Evolutionary conservation across 2,329 filamentous ascomycete species (phyloP).

Genomic region (Claviceps purpurea): DNA sequence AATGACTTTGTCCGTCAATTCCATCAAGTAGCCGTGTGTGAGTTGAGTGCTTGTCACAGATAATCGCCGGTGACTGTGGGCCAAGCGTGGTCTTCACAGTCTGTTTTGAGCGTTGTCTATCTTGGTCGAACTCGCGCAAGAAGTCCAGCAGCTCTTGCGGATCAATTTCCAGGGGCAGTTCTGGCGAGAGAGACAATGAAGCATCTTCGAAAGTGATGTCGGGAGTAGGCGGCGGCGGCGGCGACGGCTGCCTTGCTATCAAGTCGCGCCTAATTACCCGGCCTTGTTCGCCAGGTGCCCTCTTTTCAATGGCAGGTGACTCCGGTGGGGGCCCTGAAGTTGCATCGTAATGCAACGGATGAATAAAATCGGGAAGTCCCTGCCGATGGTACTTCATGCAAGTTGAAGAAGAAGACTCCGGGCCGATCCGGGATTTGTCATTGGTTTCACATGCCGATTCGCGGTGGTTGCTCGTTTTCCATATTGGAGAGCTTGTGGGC

Average conservation of each 20-base stretch:
- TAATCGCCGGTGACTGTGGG: not conserved
- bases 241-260: not conserved
- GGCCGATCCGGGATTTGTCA: not conserved
- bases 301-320: not conserved
- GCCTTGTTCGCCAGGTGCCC: not conserved
- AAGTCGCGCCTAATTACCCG: conserved; percentile 1
- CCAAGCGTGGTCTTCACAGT: not conserved
- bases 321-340: not conserved
- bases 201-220: not conserved
- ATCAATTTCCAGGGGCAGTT: not conserved
- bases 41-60: not conserved
- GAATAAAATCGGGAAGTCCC: not conserved
- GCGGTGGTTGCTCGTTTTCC: not conserved
- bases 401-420: not conserved
- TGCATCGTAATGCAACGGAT: not conserved
- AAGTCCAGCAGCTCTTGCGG: conserved; percentile 6
- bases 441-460: not conserved
- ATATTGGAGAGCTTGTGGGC: not conserved
- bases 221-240: not conserved
- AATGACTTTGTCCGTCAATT: not conserved
- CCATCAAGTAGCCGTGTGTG: not conserved
- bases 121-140: conserved; percentile 2
- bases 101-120: not conserved
- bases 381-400: not conserved
- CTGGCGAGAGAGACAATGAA: not conserved